phyloP scores from a whole-genome alignment of 1,139 yeast genomes.

The Taphrina sp. region DNA sequence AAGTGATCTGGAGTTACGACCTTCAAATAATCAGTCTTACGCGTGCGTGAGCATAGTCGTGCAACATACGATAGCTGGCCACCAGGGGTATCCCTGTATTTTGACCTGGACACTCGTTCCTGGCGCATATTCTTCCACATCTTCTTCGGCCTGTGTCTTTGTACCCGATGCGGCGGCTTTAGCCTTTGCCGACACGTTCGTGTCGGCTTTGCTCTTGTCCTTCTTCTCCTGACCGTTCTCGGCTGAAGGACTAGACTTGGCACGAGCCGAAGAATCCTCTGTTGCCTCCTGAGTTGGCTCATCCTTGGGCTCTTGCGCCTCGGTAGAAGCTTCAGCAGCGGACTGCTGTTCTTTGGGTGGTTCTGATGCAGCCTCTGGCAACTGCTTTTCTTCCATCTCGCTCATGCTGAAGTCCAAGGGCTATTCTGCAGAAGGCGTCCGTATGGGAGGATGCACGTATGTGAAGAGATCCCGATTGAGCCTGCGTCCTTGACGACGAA shows the following conservation, averaged over 20 bases:
- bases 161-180: constrained; percentile 15
- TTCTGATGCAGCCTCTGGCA: constrained; percentile 2
- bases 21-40: not conserved
- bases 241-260: not conserved
- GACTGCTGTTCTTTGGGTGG: not conserved
- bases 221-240: not conserved
- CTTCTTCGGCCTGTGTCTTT: constrained; percentile 6
- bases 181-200: not conserved
- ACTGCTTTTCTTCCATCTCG: constrained; percentile 12
- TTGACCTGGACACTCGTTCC: constrained; percentile 32
- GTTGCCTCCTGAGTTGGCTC: not conserved
- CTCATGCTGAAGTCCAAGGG: not conserved
- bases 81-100: constrained; percentile 34
- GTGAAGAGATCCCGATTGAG: not conserved
- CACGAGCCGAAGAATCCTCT: not conserved
- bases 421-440: too few relatives aligned
- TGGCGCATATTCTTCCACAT: constrained; percentile 4
- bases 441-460: too few relatives aligned
- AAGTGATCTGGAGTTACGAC: constrained; percentile 27
- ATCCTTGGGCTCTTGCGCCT: not conserved
- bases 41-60: not conserved
- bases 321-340: not conserved
- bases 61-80: constrained; percentile 33
- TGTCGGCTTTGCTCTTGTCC: not conserved
- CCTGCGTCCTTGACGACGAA: not conserved